Evolutionary conservation across 805 yeast species (phyloP).

Genomic region (Ogataea ganodermae): DNA sequence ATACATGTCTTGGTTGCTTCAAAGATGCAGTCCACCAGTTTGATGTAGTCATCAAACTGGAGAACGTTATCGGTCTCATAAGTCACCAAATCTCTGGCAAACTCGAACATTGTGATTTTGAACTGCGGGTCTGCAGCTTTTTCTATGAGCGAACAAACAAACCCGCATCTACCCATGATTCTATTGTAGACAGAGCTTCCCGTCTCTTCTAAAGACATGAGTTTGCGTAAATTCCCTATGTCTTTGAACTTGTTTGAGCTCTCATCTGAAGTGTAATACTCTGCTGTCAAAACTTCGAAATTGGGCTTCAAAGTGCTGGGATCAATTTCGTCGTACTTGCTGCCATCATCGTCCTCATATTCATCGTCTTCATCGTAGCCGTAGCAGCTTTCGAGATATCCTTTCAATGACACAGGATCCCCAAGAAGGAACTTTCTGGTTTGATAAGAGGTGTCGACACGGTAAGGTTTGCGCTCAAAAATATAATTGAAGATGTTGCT

Average conservation of each 20-base stretch:
- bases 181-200: conserved; percentile 11
- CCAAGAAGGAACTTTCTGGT: conserved; percentile 16
- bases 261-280: conserved; percentile 6
- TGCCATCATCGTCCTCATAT: conserved; percentile 9
- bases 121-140: conserved; percentile 14
- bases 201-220: conserved; percentile 18
- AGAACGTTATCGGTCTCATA: conserved; percentile 22
- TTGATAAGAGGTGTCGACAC: conserved; percentile 12
- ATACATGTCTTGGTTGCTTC: conserved; percentile 11
- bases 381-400: conserved; percentile 18
- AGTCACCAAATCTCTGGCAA: conserved; percentile 22
- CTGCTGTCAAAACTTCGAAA: conserved; percentile 12
- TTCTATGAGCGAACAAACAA: conserved; percentile 17
- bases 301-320: conserved; percentile 10
- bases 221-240: conserved; percentile 13
- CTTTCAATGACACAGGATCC: conserved; percentile 14
- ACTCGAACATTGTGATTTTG: conserved; percentile 15
- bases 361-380: conserved; percentile 8
- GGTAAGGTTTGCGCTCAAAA: conserved; percentile 11
- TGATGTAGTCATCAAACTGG: conserved; percentile 11
- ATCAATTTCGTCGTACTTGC: conserved; percentile 10
- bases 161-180: conserved; percentile 12
- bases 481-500: conserved; percentile 10
- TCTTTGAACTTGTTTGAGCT: conserved; percentile 11
- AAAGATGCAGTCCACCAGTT: conserved; percentile 17